Base-by-base conservation (phyloP, 371 early-diverging fungal genomes). In the Mucor plumbeus region DNA sequence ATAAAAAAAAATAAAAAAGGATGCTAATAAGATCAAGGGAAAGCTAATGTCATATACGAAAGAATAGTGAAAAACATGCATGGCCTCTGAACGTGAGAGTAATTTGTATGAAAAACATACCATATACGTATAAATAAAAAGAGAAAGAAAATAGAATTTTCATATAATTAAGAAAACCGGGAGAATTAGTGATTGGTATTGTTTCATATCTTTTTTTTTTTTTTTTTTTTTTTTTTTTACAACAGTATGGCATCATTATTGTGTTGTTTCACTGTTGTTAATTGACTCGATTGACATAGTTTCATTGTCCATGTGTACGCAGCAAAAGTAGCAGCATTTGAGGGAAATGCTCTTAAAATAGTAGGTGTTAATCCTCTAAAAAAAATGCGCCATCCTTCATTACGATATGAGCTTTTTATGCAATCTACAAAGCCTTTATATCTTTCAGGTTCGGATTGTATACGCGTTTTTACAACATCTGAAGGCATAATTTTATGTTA, bases 321-420 rank as follows among this genome's bases (percentile, higher is more conserved):
- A 53, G 82, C 80, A 74, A 94, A 92, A 3, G 92, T 92, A 3
- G 92, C 92, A 5, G 92, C 94, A 68, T 94, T 94, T n/a, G 92
- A 92, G 3, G 94, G 94, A 67, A 94, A 92, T 0, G 93, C 94
- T n/a, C 94, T 79, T 19, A 94, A 75, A 15, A 89, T 81, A 0
- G 92, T 92, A 7, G 93, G 92, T n/a, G 86, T 87, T 36, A 91
- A 60, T 4, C 94, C 94, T 66, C 83, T 77, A 64, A 91, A 92
- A 36, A 92, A 85, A 10, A 87, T 85, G 34, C 86, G 66, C 55
- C 77, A 77, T 1, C 93, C 93, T 70, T 91, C 91, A 59, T 80
- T 75, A 26, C 73, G 71, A 54, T 84, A 90, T 48, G 88, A 82
- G 1, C 64, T 70, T 44, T 71, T 72, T 19, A 88, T 75, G 38